Conservation (phyloP, 441 rosid species). For the Syzygium syzygioides region DNA sequence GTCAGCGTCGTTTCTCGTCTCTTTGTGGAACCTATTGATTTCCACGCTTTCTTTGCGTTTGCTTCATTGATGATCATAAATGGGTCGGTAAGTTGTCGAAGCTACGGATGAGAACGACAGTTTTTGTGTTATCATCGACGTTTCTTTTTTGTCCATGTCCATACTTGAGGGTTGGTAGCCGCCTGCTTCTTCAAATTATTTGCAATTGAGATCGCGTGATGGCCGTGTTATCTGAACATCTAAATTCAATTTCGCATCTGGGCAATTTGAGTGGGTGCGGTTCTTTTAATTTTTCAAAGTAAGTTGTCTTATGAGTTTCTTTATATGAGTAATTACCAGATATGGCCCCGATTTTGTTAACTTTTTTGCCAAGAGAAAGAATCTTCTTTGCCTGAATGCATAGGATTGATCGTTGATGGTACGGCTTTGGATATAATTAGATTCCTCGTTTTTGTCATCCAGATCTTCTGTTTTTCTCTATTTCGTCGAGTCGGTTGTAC, state of each 20-base stretch:
- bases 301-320: neutral
- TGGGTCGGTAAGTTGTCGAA: neutral
- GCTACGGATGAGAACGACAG: neutral
- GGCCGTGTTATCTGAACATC: neutral
- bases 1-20: neutral
- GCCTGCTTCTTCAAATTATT: neutral
- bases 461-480: slow-evolving; percentile 8
- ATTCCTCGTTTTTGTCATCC: neutral
- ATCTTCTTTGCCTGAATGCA: neutral
- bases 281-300: neutral
- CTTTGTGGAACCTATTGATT: neutral
- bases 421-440: neutral
- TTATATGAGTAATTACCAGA: neutral
- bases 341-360: neutral
- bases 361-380: neutral
- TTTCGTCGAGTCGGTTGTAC: neutral
- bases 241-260: neutral
- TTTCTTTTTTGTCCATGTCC: neutral
- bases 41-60: neutral
- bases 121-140: neutral
- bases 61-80: neutral
- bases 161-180: neutral
- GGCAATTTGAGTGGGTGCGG: neutral
- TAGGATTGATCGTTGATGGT: neutral
- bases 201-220: neutral